Base-by-base conservation (phyloP, 1,284 basidiomycete species). In the Rhodotorula sp. region DNA sequence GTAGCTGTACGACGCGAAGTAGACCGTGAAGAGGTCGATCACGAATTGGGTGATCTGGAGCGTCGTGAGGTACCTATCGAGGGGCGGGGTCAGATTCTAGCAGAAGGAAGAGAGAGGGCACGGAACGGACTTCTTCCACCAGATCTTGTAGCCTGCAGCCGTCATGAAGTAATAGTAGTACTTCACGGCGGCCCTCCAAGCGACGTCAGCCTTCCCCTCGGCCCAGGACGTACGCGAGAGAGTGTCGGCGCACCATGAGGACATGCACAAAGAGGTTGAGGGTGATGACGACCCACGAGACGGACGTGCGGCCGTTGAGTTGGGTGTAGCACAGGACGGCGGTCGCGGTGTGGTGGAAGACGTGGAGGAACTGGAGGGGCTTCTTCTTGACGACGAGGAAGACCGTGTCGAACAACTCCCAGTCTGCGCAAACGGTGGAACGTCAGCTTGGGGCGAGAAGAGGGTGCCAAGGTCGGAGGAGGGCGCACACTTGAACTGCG, bases 371-470 rank as follows among this genome's bases (percentile, higher is more conserved):
- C 91, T 95, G 78, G 64, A 98, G 85, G 36, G 92, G 92, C 83
- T 98, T 97, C 86, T 97, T 97, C 87, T 97, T 98, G 78, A 95
- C 83, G n/a, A 92, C 91, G 76, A 99, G 88, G 86, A 98, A 98
- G 74, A 96, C 86, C 10, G 95, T 97, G 84, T 98, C 95, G 72
- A 95, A 81, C 68, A 97, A 87, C 83, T 98, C 94, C 73, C 94
- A 74, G 74, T 73, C 73, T 72, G 71, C 53, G 30, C 9, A 66
- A 67, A 72, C 66, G 30, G 24, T 9, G n/a, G 27, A 30, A 30
- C 24, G 34, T 13, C 11, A 17, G 44, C 47, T 15, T 30, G 56
- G 24, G 36, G 57, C 11, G 34, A 22, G 17, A 20, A 15, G 10
- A n/a, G 4, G 4, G 34, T 30, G 27, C 5, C 8, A 8, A 9